A percentile compares a stretch with the other conserved stretches of the same genome.
phyloP scores from a whole-genome alignment of 2,329 filamentous ascomycete species.

The Pseudogymnoascus sp. region DNA sequence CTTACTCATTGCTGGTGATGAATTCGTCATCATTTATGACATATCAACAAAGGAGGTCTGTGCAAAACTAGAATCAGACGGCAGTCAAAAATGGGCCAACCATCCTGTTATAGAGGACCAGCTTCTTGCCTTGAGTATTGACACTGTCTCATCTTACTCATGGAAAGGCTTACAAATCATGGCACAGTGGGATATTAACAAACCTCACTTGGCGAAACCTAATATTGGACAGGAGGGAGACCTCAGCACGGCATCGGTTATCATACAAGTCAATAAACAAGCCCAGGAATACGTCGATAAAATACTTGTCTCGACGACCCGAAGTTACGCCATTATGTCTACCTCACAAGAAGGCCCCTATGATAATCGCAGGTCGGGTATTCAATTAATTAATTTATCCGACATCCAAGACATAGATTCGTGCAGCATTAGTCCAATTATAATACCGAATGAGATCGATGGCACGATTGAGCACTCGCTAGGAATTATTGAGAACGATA shows the following conservation, averaged over 20 bases:
- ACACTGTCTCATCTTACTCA: neutral
- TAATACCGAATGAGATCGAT: neutral
- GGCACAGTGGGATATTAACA: neutral
- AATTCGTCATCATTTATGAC: neutral
- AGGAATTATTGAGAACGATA: constrained; percentile 3
- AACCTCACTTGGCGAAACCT: neutral
- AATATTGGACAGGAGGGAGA: neutral
- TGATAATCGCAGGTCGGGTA: neutral
- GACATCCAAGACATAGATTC: neutral
- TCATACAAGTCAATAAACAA: neutral
- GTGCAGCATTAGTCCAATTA: neutral
- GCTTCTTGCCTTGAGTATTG: neutral
- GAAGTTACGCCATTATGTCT: neutral
- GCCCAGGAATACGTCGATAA: neutral
- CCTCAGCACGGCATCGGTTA: neutral
- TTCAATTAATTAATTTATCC: neutral
- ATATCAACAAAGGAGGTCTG: neutral
- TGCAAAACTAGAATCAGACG: neutral
- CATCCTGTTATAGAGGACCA: neutral
- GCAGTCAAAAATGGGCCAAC: neutral
- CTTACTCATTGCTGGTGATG: neutral
- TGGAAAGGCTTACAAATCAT: neutral
- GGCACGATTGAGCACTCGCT: neutral
- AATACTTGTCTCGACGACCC: neutral
- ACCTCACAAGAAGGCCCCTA: neutral